Evolutionary conservation across 768 basidiomycete species (phyloP).

Genomic region (Kwoniella sp.): DNA sequence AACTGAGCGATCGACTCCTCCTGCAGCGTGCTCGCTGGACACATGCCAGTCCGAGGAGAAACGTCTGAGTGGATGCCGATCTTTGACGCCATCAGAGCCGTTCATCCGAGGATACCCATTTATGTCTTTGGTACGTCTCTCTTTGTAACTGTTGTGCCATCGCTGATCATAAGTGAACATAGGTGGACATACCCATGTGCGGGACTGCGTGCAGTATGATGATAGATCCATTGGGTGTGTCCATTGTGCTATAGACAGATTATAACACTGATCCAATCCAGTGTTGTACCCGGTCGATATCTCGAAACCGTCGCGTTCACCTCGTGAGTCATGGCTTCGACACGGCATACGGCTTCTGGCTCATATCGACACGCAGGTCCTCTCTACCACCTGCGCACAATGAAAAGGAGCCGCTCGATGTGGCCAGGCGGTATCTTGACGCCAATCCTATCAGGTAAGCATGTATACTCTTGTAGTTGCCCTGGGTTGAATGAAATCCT

Average conservation of each 20-base stretch:
- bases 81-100: conserved; percentile 65
- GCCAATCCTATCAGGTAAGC: conserved; percentile 21
- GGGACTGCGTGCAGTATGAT: conserved; percentile 72
- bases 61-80: conserved; percentile 61
- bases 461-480: neutral
- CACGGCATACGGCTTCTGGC: neutral
- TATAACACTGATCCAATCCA: conserved; percentile 3
- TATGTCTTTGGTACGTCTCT: conserved; percentile 62
- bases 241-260: neutral
- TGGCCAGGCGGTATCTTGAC: conserved; percentile 54
- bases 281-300: conserved; percentile 59
- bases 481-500: neutral
- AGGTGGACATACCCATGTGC: conserved; percentile 68
- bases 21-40: conserved; percentile 54
- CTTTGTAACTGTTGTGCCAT: conserved; percentile 1
- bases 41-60: conserved; percentile 72
- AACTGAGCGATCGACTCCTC: neutral
- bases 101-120: conserved; percentile 73
- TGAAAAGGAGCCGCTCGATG: conserved; percentile 48
- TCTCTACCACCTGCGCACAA: conserved; percentile 5
- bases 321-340: conserved; percentile 50
- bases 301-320: conserved; percentile 78
- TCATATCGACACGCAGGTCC: conserved; percentile 2
- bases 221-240: conserved; percentile 74
- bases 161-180: neutral